A percentile compares a stretch with the other conserved stretches of the same genome.
Conservation (phyloP, 768 basidiomycete genomes). For the Russula sp. region DNA sequence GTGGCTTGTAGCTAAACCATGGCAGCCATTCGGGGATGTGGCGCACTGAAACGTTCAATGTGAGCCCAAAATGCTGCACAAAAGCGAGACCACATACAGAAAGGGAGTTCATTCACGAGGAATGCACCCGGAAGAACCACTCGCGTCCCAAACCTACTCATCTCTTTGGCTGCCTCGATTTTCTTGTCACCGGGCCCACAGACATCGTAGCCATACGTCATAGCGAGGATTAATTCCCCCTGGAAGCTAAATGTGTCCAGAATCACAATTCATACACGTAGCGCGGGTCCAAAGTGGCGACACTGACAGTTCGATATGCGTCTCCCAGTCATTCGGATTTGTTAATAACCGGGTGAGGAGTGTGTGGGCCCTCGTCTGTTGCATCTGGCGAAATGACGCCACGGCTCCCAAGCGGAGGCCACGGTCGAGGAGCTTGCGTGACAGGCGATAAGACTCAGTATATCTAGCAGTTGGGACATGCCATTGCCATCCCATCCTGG, state of each 20-base stretch:
- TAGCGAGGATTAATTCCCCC: conserved; percentile 1
- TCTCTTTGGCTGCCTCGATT: no score
- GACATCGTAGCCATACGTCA: conserved; percentile 7
- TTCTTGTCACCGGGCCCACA: not conserved
- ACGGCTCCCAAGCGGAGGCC: not conserved
- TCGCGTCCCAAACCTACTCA: no score
- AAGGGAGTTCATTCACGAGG: no score
- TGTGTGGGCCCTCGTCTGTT: not conserved
- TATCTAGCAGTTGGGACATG: not conserved
- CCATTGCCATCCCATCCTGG: conserved; percentile 4
- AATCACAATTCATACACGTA: no score
- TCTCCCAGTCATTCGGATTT: not conserved
- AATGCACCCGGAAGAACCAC: no score
- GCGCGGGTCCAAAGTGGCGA: no score
- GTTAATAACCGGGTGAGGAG: not conserved
- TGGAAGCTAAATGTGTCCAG: no score
- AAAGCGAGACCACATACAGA: no score
- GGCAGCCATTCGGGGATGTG: no score
- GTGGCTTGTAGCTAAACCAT: no score
- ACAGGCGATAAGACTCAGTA: not conserved
- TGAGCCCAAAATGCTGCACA: no score
- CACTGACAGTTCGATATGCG: not conserved
- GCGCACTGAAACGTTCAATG: no score
- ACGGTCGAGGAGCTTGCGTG: not conserved
- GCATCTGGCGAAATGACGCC: not conserved